Base-by-base conservation (phyloP, 768 basidiomycete species). In the Lanmaoa rubissima region DNA sequence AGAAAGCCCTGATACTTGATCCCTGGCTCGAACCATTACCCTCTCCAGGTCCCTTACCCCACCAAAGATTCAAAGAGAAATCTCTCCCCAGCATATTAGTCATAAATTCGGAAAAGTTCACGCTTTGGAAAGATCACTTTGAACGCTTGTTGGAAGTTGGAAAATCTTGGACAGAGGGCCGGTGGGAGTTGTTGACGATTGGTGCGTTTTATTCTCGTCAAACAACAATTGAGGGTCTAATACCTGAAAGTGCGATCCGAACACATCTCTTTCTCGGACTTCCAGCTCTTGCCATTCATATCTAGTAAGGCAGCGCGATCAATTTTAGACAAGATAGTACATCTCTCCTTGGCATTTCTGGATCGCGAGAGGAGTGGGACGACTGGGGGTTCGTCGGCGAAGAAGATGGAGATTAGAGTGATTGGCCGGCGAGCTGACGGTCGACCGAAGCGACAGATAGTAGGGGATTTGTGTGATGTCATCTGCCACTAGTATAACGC, bases 1-100 rank as follows among this genome's bases (percentile, higher is more conserved):
- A n/a, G n/a, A n/a, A n/a, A n/a, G n/a, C n/a, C n/a, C n/a, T n/a
- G n/a, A n/a, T n/a, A n/a, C n/a, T 91, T 17, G 92, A 94, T 71
- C 92, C 92, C 19, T 94, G 92, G 92, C 72, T 93, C 9, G 90
- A 93, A 54, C 89, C 91, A 17, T 65, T 92, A 24, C 79, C 85
- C 8, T 68, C 76, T 39, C 88, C 83, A 32, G 85, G 83, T 5
- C 85, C 75, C 0, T 55, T 51, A 1, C 75, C 69, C 17, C 59
- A 54, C 36, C 48, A 51, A 32, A 51, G 49, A 34, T 49, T 58
- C 24, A 31, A 55, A 24, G 60, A 59, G 12, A 51, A 48, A 4
- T 24, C 3, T 11, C 63, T 68, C 24, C 80, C 79, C 2, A 73
- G 67, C 43, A 70, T 88, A 62, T 68, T 90, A 45, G 82, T 92